Base-by-base conservation (phyloP, 2,329 filamentous ascomycete species). In the Cladosporium austrohemisphaericum region DNA sequence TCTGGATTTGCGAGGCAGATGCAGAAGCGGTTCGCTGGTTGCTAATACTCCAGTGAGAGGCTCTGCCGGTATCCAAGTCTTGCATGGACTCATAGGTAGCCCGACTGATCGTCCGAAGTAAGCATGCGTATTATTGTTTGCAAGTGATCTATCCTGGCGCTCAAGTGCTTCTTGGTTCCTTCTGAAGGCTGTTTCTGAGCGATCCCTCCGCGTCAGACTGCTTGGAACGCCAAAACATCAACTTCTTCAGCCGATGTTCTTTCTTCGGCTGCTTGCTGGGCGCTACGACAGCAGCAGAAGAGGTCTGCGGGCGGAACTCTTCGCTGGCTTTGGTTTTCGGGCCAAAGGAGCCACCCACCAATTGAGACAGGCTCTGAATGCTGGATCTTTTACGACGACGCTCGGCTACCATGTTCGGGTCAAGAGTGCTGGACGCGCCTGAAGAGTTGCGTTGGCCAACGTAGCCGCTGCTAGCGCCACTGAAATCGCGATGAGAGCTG, bases 191-290 rank as follows among this genome's bases (percentile, higher is more conserved):
- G 25, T 26, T 26, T 16, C 26, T 25, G 19, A 22, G 9, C 2
- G 31, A 26, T 3, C 9, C 3, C 14, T 25, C 29, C n/a, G 41
- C 29, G 2, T 23, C 29, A 14, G 20, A 35, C 44, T 47, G 44
- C 33, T 47, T 47, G 8, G 76, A 73, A 68, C 85, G 88, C 85
- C 85, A 91, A 66, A 91, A 91, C 76, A 89, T 82, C 71, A 90
- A 76, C 44, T 85, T 84, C 64, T 86, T 85, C 29, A 90, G 69
- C 23, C 85, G 78, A 64, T 83, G 86, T 29, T 80, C 74, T 65
- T 83, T 86, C 73, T 84, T 87, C 10, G 33, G 32, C 64, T 67
- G 64, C 20, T 68, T 68, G 20, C 69, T 14, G n/a, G 48, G 5
- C 2, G 45, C 46, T 16, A 40, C 19, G 1, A 54, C 49, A 72